Evolutionary conservation across 2,329 filamentous ascomycete species (phyloP), one percentile per base, ranked within the genome.

Genomic region (Aspergillus hiratsukae): DNA sequence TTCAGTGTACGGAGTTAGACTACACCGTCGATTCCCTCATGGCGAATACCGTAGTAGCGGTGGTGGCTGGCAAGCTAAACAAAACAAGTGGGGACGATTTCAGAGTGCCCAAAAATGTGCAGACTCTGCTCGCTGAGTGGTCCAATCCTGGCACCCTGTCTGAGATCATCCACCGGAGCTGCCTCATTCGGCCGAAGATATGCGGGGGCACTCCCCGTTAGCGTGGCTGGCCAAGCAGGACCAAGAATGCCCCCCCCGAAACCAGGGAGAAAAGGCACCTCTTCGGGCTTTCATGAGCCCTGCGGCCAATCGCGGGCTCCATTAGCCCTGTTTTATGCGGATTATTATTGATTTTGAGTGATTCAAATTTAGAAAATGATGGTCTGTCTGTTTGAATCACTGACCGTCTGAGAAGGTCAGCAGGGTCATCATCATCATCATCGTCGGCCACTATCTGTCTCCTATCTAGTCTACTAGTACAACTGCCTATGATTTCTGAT

Each of bases 191-290:
- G 62, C 19, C 48, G 3, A 31, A 40, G 52, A 14, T 59, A 59
- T 64, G 62, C 59, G 61, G 61, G 58, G 61, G 49, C 58, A 28
- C 35, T 50, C 53, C 14, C 61, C 56, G 52, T 61, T 53, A 58
- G 49, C 56, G 54, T 48, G 46, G 23, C 19, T 35, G 43, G 55
- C 52, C 53, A 60, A 55, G 49, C 46, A 50, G 48, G 45, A 49
- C 61, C 51, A 62, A 59, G 60, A 62, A 59, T 62, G 49, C 35
- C 52, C 52, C 49, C 28, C 35, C 46, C 46, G 45, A 53, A 58
- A 31, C 35, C 51, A 60, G 54, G 54, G 54, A 62, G 56, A 35
- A 37, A 37, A 3, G 31, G 5, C 31, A 37, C 31, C 31, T 37
- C 14, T 37, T 37, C 31, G 31, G 31, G 31, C 14, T 23, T 14